Percentiles rank a stretch among this genome's conserved stretches.
These are phyloP conservation scores for Amanita thiersii DNA, from an alignment of 768 basidiomycete species.

Conservation along the genomic window DNA sequence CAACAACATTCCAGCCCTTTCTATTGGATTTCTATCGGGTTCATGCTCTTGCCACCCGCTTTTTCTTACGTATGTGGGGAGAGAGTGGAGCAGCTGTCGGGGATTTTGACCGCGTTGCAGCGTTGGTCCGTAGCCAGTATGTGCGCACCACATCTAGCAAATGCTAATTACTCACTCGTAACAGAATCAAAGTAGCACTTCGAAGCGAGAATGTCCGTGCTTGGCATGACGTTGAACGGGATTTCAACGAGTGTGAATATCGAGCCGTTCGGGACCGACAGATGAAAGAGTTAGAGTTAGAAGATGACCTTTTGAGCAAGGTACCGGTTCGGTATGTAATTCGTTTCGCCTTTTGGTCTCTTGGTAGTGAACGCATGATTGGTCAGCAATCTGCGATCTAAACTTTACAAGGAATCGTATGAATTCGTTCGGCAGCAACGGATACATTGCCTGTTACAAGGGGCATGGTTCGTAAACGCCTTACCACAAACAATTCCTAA, in stretches of 20 bases:
- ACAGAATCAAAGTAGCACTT: slow-evolving; percentile 70
- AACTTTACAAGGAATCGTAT: slow-evolving; percentile 83
- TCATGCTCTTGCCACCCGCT: slow-evolving; percentile 72
- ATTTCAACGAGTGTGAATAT: slow-evolving; percentile 77
- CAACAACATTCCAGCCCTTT: slow-evolving; percentile 79
- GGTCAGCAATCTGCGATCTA: slow-evolving; percentile 72
- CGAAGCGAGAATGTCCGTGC: slow-evolving; percentile 63
- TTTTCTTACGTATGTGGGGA: slow-evolving; percentile 91
- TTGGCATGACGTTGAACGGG: slow-evolving; percentile 81
- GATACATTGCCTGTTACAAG: slow-evolving; percentile 80
- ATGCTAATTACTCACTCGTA: slow-evolving; percentile 8
- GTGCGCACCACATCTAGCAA: slow-evolving; percentile 20
- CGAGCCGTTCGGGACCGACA: slow-evolving; percentile 81
- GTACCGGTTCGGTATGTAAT: slow-evolving; percentile 78
- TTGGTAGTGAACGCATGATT: slow-evolving; percentile 2
- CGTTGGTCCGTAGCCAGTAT: slow-evolving; percentile 78
- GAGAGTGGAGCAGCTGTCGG: slow-evolving; percentile 72
- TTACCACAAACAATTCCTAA: slow-evolving; percentile 45
- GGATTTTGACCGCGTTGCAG: slow-evolving; percentile 75
- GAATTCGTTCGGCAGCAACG: slow-evolving; percentile 87
- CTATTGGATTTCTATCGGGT: slow-evolving; percentile 80
- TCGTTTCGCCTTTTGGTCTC: slow-evolving; percentile 2
- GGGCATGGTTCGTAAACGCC: slow-evolving; percentile 89
- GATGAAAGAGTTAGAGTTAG: slow-evolving; percentile 83
- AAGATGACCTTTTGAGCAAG: slow-evolving; percentile 83